phyloP scores from a whole-genome alignment of 352 stramenopile genomes.

The Pythium myriotylum region DNA sequence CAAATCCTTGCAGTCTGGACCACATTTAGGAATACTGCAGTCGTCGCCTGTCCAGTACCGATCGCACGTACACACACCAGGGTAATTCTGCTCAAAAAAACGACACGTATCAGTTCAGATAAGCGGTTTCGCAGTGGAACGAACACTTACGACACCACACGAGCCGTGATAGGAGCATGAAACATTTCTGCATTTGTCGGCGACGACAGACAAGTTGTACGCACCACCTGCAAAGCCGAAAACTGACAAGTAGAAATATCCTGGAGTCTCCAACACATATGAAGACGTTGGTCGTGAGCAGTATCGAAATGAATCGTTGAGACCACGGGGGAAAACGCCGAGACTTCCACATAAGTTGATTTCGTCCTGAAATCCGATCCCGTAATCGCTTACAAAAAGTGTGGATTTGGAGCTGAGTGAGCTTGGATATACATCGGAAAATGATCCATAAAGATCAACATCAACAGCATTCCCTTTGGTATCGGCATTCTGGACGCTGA shows the following conservation, averaged over 20 bases:
- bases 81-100: constrained; percentile 39
- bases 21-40: constrained; percentile 73
- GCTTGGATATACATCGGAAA: constrained; percentile 60
- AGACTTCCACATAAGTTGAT: constrained; percentile 73
- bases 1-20: constrained; percentile 69
- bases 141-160: constrained; percentile 47
- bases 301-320: constrained; percentile 58
- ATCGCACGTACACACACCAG: constrained; percentile 71
- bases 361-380: constrained; percentile 40
- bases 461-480: constrained; percentile 37
- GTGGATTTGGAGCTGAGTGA: constrained; percentile 45
- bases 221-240: constrained; percentile 50
- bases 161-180: constrained; percentile 56
- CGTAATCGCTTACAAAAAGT: constrained; percentile 60
- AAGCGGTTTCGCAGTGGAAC: too few relatives aligned
- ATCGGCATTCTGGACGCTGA: constrained; percentile 44
- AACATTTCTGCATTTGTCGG: constrained; percentile 65
- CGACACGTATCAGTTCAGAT: too few relatives aligned
- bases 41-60: constrained; percentile 80
- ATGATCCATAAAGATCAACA: constrained; percentile 78
- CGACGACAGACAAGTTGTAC: constrained; percentile 52
- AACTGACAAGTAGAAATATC: constrained; percentile 69
- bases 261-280: constrained; percentile 58
- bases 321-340: constrained; percentile 57
- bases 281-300: constrained; percentile 52